These are phyloP conservation scores for Bimuria novae-zelandiae DNA, from an alignment of 2,329 filamentous ascomycete genomes.

Conservation along the genomic window DNA sequence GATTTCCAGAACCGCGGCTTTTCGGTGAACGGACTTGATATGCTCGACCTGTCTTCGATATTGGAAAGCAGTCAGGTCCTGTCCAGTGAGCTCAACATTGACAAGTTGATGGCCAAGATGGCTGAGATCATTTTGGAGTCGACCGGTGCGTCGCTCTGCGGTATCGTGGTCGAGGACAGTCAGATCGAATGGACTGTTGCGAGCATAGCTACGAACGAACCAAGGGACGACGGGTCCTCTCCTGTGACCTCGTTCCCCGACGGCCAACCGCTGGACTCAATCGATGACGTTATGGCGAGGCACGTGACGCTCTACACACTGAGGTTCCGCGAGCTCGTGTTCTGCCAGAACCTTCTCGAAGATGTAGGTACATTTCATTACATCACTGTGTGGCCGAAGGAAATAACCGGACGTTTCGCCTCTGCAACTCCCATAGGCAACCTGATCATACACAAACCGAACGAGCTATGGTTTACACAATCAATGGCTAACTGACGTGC, in stretches of 20 bases:
- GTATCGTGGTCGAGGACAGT: slow-evolving; percentile 74
- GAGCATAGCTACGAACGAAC: slow-evolving; percentile 72
- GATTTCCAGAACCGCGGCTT: slow-evolving; percentile 67
- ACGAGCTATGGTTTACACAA: too few species aligned
- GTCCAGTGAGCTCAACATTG: slow-evolving; percentile 76
- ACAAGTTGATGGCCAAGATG: slow-evolving; percentile 78
- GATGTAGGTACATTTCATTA: slow-evolving; percentile 48
- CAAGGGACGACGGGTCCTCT: slow-evolving; percentile 23
- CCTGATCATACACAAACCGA: too few species aligned
- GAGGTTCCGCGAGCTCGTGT: slow-evolving; percentile 75
- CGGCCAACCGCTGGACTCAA: slow-evolving; percentile 65
- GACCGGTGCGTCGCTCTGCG: slow-evolving; percentile 73
- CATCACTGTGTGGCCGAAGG: too few species aligned
- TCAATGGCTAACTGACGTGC: background rate
- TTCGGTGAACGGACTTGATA: slow-evolving; percentile 71
- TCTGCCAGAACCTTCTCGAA: slow-evolving; percentile 71
- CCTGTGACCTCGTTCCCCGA: slow-evolving; percentile 66
- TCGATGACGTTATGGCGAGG: slow-evolving; percentile 71
- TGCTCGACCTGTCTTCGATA: slow-evolving; percentile 81
- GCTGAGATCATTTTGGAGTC: slow-evolving; percentile 80
- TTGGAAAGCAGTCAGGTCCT: slow-evolving; percentile 79
- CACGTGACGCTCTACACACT: slow-evolving; percentile 79
- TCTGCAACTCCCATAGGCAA: too few species aligned
- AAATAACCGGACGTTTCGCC: too few species aligned
- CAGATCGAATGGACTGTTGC: slow-evolving; percentile 71